These are phyloP conservation scores for Yarrowia sp. DNA, from an alignment of 805 yeast genomes.

Conservation along the genomic window DNA sequence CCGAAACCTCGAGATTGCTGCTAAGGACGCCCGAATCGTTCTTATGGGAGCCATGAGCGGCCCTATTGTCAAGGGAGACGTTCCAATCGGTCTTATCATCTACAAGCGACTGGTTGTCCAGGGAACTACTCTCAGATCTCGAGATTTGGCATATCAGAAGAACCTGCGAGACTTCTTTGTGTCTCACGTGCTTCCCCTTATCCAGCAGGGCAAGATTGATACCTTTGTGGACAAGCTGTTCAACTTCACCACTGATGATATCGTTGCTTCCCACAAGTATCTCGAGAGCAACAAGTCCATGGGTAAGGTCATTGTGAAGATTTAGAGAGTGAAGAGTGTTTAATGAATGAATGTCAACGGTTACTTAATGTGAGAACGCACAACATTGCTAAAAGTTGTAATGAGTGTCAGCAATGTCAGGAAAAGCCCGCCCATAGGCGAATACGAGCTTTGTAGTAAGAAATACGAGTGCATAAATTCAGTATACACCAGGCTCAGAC, in stretches of 20 bases:
- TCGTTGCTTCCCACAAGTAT: conserved; percentile 46
- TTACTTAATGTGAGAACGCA: no score
- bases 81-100: conserved; percentile 44
- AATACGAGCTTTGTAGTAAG: no score
- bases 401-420: no score
- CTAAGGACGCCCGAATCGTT: conserved; percentile 47
- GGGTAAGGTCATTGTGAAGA: conserved; percentile 47
- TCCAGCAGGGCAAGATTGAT: conserved; percentile 45
- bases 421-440: no score
- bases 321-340: not conserved
- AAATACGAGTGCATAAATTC: no score
- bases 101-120: conserved; percentile 46
- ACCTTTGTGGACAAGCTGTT: conserved; percentile 44
- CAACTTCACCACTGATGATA: conserved; percentile 41
- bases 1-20: conserved; percentile 44
- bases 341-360: not conserved
- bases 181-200: conserved; percentile 46
- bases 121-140: conserved; percentile 49
- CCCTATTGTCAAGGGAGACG: conserved; percentile 40
- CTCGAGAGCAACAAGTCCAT: conserved; percentile 46
- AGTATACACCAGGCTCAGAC: no score
- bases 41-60: conserved; percentile 47
- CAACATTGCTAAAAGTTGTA: no score
- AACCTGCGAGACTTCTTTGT: conserved; percentile 45
- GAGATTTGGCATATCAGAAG: conserved; percentile 45